phyloP scores from a whole-genome alignment of 2,329 filamentous ascomycete genomes.

The Aspergillus ochraceoroseus region DNA sequence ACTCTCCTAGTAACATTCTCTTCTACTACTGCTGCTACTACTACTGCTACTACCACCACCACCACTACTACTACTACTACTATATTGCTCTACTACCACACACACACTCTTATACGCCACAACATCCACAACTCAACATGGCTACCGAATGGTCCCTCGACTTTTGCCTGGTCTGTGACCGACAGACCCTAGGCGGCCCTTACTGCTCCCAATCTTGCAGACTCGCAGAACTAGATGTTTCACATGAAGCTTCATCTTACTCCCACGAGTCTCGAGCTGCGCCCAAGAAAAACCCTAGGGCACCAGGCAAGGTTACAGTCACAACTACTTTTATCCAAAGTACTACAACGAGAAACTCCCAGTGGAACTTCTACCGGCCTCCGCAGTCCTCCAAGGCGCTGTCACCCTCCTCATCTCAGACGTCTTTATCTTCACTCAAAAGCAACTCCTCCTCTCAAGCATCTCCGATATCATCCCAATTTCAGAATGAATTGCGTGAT shows the following conservation, averaged over 20 bases:
- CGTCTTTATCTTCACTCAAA: slow-evolving; percentile 74
- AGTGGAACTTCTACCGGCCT: slow-evolving; percentile 18
- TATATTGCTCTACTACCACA: neutral
- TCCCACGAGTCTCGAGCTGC: slow-evolving; percentile 1
- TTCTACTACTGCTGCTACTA: no score
- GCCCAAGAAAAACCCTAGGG: slow-evolving; percentile 47
- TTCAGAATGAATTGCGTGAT: slow-evolving; percentile 71
- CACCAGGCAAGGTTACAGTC: slow-evolving; percentile 17
- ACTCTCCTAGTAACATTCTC: neutral
- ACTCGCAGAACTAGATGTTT: slow-evolving; percentile 76
- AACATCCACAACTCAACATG: slow-evolving; percentile 30
- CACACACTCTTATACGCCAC: neutral
- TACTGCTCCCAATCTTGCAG: slow-evolving; percentile 94
- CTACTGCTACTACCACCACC: no score
- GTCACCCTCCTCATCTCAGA: slow-evolving; percentile 68
- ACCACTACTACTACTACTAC: no score
- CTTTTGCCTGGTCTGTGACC: slow-evolving; percentile 91
- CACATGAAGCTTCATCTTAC: slow-evolving; percentile 3
- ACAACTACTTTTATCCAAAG: slow-evolving; percentile 16
- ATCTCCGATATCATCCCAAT: slow-evolving; percentile 63
- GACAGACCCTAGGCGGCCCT: slow-evolving; percentile 72
- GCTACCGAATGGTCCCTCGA: slow-evolving; percentile 68
- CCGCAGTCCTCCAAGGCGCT: slow-evolving; percentile 24
- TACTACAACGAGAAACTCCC: slow-evolving; percentile 17
- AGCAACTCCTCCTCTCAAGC: slow-evolving; percentile 56